These are phyloP conservation scores for Ballota nigra DNA, from an alignment of 257 asterid species.

Conservation along the genomic window DNA sequence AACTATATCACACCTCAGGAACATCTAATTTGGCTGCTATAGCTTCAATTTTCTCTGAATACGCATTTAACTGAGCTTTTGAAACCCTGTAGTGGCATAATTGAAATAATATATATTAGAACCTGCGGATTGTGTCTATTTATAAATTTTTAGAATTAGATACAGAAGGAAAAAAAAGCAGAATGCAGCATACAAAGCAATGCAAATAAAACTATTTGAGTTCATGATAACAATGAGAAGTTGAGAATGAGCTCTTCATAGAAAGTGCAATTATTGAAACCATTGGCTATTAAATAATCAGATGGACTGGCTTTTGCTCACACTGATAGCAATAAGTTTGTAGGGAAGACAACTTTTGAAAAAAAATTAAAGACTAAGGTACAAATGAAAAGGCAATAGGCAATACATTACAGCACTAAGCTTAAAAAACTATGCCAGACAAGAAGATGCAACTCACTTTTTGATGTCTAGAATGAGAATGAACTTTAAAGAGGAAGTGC, in stretches of 20 bases:
- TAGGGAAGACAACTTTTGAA: not conserved
- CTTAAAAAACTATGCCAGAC: too few relatives aligned
- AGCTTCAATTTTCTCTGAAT: conserved; percentile 75
- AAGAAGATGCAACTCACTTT: too few relatives aligned
- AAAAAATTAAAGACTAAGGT: too few relatives aligned
- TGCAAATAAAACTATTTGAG: not conserved
- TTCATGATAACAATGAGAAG: not conserved
- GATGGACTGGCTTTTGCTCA: not conserved
- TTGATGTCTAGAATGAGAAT: too few relatives aligned
- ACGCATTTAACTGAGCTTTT: conserved; percentile 66
- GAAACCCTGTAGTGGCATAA: conserved; percentile 52
- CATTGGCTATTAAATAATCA: conserved; percentile 2
- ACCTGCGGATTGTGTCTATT: not conserved
- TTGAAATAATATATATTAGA: not conserved
- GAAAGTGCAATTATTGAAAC: not conserved
- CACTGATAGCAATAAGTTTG: not conserved
- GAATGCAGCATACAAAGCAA: not conserved
- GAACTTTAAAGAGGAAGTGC: too few relatives aligned
- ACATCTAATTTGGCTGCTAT: conserved; percentile 65
- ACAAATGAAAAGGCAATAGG: not conserved
- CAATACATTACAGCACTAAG: too few relatives aligned
- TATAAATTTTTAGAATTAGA: not conserved
- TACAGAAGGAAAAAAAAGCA: not conserved
- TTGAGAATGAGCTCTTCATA: not conserved
- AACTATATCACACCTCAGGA: conserved; percentile 41